These are phyloP conservation scores for Spathaspora hagerdaliae DNA, from an alignment of 805 yeast genomes.

Conservation along the genomic window DNA sequence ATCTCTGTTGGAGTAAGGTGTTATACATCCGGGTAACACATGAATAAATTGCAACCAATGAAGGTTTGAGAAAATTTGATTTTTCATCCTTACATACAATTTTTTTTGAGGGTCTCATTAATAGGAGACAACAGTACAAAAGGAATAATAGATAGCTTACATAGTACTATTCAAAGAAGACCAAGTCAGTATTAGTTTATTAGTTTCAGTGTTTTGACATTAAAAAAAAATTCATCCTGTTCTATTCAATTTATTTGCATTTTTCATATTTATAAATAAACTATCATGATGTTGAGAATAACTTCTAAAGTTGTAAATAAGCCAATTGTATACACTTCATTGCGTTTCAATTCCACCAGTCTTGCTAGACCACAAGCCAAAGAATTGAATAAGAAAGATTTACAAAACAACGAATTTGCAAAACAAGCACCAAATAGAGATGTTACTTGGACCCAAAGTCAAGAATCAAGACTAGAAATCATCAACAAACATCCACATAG, in stretches of 20 bases:
- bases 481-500: conserved; percentile 50
- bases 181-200: too few relatives aligned
- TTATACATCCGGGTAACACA: conserved; percentile 1
- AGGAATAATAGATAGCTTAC: too few relatives aligned
- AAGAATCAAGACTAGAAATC: conserved; percentile 55
- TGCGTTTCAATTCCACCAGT: conserved; percentile 6
- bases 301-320: not conserved
- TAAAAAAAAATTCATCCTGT: too few relatives aligned
- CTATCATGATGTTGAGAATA: conserved; percentile 6
- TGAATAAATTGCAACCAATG: conserved; percentile 2
- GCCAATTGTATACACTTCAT: not conserved
- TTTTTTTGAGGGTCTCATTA: not conserved
- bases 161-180: too few relatives aligned
- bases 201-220: too few relatives aligned
- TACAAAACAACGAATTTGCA: conserved; percentile 20
- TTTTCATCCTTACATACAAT: not conserved
- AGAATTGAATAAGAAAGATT: conserved; percentile 22
- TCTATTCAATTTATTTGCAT: too few relatives aligned
- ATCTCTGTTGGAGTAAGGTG: too few relatives aligned
- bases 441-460: conserved; percentile 68
- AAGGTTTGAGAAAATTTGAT: conserved; percentile 6
- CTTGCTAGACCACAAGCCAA: conserved; percentile 12
- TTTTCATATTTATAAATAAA: not conserved
- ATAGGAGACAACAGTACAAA: too few relatives aligned
- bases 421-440: conserved; percentile 77